Base-by-base conservation (phyloP, 768 basidiomycete species). In the Pisolithus marmoratus region DNA sequence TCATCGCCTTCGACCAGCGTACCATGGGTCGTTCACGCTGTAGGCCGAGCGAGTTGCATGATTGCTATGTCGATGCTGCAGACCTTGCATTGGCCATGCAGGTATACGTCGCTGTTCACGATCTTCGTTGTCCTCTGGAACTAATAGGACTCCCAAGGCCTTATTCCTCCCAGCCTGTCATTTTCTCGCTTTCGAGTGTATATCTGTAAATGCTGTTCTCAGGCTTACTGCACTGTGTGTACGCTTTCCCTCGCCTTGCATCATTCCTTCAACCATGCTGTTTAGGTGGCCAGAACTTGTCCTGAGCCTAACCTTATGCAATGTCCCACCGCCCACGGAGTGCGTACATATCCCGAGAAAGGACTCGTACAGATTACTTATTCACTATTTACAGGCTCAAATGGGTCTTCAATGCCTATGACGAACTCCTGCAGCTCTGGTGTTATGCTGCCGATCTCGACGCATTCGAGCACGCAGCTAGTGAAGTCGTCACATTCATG, bases 21-120 rank as follows among this genome's bases (percentile, higher is more conserved):
- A 74, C 77, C 9, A 73, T 74, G 24, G 88, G 88, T 14, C 75
- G 72, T 63, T 85, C 84, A 3, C 64, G 66, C 2, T 76, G 71
- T 54, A 74, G 80, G 49, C 78, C 76, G 4, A 80, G 69, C 46
- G 78, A 76, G 8, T 70, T 72, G 43, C 82, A 84, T 60, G 88
- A 91, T 66, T 78, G 75, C 53, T 91, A 86, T 81, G 86, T 89
- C 7, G 81, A 87, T 38, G 85, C 87, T 2, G 89, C 87, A 34
- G 88, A 90, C 70, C 60, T 90, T 36, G 88, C 85, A 4, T 73
- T 78, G 15, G 82, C 79, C 48, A 78, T 79, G 57, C 78, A 81
- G 67, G 86, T 83, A 54, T 41, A 79, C 71, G 34, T 34, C 34
- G 34, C 47, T 22, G 51, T 38, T 43, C 52, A 2, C 23, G 41